These are phyloP conservation scores for Actinomortierella ambigua DNA, from an alignment of 371 early-diverging fungal genomes.

Conservation along the genomic window DNA sequence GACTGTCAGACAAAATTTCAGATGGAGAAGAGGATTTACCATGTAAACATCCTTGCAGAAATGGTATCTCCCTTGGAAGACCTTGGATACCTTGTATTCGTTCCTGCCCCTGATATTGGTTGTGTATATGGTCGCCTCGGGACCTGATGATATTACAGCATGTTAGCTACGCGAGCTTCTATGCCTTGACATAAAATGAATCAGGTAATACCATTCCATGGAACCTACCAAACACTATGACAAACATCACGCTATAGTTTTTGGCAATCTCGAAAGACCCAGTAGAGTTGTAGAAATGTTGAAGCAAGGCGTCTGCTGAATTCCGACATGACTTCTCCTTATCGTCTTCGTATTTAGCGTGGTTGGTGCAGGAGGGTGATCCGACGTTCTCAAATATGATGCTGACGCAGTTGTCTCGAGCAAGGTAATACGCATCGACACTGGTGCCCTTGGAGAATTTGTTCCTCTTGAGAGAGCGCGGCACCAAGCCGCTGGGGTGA, in stretches of 20 bases:
- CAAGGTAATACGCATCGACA: slow-evolving; percentile 18
- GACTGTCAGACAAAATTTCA: slow-evolving; percentile 3
- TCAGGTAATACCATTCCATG: not conserved
- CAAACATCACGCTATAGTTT: slow-evolving; percentile 1
- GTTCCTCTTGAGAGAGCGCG: slow-evolving; percentile 10
- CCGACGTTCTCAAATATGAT: slow-evolving; percentile 14
- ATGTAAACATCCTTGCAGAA: slow-evolving; percentile 7
- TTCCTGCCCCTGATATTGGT: not conserved
- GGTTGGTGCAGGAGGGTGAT: slow-evolving; percentile 6
- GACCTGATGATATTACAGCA: not conserved
- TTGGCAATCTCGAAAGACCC: slow-evolving; percentile 21
- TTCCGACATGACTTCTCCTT: slow-evolving; percentile 13
- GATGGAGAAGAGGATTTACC: slow-evolving; percentile 4
- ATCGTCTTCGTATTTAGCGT: slow-evolving; percentile 9
- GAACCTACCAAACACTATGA: slow-evolving; percentile 16
- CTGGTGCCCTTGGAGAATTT: slow-evolving; percentile 9
- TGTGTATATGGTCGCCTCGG: slow-evolving; percentile 6
- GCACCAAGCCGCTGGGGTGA: slow-evolving; percentile 15
- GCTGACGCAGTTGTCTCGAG: slow-evolving; percentile 8
- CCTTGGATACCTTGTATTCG: slow-evolving; percentile 3
- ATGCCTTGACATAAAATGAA: not conserved
- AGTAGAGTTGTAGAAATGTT: slow-evolving; percentile 7
- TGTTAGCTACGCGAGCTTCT: not conserved
- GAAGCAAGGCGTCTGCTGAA: slow-evolving; percentile 12
- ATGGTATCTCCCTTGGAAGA: slow-evolving; percentile 6